These are phyloP conservation scores for Pelargonium cotyledonis DNA, from an alignment of 441 rosid species.

Conservation along the genomic window DNA sequence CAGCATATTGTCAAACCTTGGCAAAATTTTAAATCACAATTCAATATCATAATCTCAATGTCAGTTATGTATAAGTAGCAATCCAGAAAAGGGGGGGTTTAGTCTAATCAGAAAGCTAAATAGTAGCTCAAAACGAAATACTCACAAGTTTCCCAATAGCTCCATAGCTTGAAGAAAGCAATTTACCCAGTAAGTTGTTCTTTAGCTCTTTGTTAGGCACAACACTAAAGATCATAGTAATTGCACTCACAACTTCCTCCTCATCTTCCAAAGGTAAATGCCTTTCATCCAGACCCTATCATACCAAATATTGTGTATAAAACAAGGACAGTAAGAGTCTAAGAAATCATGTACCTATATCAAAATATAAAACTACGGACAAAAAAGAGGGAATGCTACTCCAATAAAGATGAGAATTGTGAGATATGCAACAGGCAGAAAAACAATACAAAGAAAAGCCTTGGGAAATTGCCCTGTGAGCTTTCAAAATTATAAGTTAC, in stretches of 20 bases:
- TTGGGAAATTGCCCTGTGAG: background rate
- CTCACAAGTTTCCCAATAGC: conserved; percentile 84
- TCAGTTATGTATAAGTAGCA: background rate
- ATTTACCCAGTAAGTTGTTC: conserved; percentile 63
- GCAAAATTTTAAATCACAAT: background rate
- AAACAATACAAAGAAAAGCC: background rate
- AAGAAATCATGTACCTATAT: background rate
- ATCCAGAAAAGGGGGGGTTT: too few species aligned
- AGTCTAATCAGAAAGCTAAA: background rate
- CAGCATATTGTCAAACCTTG: background rate
- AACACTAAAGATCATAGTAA: conserved; percentile 63
- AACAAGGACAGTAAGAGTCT: background rate
- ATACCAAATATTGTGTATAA: conserved; percentile 12
- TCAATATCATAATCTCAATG: background rate
- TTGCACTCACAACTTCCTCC: conserved; percentile 80
- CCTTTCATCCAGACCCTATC: conserved; percentile 74
- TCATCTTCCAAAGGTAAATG: conserved; percentile 79
- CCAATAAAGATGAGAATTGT: background rate
- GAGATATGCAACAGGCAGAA: background rate
- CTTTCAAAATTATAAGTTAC: background rate
- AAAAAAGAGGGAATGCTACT: background rate
- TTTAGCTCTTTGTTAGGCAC: conserved; percentile 65
- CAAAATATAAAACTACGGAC: background rate
- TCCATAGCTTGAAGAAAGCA: conserved; percentile 84
- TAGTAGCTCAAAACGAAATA: conserved; percentile 16